These are phyloP conservation scores for Chlorella sp. DNA, from an alignment of 139 green algal genomes.

Conservation along the genomic window DNA sequence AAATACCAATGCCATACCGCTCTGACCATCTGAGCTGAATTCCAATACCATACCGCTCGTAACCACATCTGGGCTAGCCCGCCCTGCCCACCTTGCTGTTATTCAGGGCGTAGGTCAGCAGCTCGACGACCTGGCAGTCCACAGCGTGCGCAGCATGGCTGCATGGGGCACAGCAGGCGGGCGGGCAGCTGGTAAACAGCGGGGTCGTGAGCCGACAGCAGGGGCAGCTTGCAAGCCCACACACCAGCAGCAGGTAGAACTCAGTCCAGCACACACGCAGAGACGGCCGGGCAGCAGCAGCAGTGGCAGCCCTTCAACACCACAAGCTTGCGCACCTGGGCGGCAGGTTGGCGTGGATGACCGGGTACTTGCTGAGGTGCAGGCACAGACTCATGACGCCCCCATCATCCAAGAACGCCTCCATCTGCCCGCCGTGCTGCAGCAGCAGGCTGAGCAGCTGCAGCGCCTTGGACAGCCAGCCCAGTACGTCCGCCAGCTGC, in stretches of 20 bases:
- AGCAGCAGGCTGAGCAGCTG: conserved; percentile 36
- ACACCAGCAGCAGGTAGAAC: no score
- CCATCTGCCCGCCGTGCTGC: conserved; percentile 34
- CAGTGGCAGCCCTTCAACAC: no score
- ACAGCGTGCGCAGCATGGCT: conserved; percentile 26
- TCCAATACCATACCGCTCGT: no score
- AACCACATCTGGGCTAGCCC: no score
- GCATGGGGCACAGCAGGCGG: conserved; percentile 4
- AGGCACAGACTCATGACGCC: conserved; percentile 29
- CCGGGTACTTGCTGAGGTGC: conserved; percentile 21
- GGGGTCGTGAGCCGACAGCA: no score
- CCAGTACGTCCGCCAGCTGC: conserved; percentile 12
- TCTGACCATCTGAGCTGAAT: no score
- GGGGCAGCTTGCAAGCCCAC: no score
- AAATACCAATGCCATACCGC: no score
- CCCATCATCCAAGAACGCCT: conserved; percentile 30
- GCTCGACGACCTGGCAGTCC: conserved; percentile 33
- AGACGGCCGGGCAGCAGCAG: no score
- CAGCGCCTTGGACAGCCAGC: conserved; percentile 31
- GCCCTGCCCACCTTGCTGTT: conserved; percentile 19
- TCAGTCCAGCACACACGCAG: no score
- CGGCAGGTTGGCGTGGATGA: conserved; percentile 20
- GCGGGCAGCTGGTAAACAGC: background rate
- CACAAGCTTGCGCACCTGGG: background rate
- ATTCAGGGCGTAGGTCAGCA: conserved; percentile 34